Evolutionary conservation across 2,329 filamentous ascomycete species (phyloP), one percentile per base, ranked within the genome.

Genomic region (Allantophomopsis cytisporea): DNA sequence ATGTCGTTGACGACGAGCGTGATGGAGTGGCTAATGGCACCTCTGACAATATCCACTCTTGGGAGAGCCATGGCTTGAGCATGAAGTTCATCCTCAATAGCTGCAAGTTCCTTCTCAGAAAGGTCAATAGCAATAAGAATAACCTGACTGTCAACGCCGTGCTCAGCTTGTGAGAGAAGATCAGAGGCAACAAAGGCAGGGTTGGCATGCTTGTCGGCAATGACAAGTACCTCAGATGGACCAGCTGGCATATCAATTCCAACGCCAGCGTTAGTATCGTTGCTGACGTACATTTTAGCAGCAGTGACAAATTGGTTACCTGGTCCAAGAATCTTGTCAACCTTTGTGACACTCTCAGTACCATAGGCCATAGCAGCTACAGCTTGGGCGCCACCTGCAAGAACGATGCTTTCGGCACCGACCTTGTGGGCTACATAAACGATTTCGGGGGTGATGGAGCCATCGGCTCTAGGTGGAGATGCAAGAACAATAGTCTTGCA

Each of bases 281-380:
- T 98, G 61, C 82, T 85, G 34, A 98, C 91, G 51, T 88, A 73
- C 91, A 98, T 98, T 73, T 98, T 98, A 39, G 85, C 91, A 1
- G 91, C 91, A 0, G 91, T 98, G 32, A 98, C 91, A 56, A 96
- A 98, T 60, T 96, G 91, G 63, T 98, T 98, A 30, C 91, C 91
- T 2, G 91, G 91, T 0, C 91, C 91, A 11, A 96, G 76, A 50
- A 98, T 95, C 74, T 98, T 98, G 69, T 98, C 91, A 7, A 98
- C 91, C 66, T 98, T 98, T 60, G 70, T 84, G 38, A 98, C 77
- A 50, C 80, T 89, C 61, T 95, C 83, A 1, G 91, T 98, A 36
- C 91, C 91, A 62, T 98, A 98, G 2, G 91, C 91, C 80, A 98
- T 83, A 36, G 91, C 91, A 15, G 89, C 91, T 31, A 98, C 80